phyloP scores from a whole-genome alignment of 1,284 basidiomycete genomes.

The Mrakiaceae sp. region DNA sequence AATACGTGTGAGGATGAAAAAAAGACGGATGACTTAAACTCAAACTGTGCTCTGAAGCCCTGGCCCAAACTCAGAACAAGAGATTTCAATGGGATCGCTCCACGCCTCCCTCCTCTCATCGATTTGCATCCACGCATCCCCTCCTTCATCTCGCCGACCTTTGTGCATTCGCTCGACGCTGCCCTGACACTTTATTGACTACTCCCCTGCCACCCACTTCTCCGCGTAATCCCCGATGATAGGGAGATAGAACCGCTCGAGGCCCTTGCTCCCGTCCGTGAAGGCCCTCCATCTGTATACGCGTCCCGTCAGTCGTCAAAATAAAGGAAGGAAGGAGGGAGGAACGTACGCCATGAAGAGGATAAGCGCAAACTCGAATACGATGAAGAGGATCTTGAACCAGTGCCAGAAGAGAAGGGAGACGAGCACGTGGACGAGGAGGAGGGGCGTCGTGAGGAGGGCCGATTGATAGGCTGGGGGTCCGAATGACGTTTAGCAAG shows the following conservation, averaged over 20 bases:
- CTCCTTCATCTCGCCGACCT: too few species aligned
- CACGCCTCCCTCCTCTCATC: too few species aligned
- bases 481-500: background rate
- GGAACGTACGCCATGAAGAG: conserved; percentile 48
- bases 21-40: too few species aligned
- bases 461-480: conserved; percentile 66
- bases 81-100: too few species aligned
- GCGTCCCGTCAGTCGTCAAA: conserved; percentile 10
- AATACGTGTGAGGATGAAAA: too few species aligned
- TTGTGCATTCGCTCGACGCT: too few species aligned
- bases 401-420: conserved; percentile 40
- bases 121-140: too few species aligned
- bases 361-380: conserved; percentile 21
- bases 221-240: conserved; percentile 59
- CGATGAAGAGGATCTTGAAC: conserved; percentile 18
- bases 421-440: conserved; percentile 50
- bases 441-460: conserved; percentile 53
- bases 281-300: conserved; percentile 49
- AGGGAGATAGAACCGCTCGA: conserved; percentile 33
- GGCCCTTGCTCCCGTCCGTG: conserved; percentile 46
- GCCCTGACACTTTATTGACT: conserved; percentile 13
- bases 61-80: too few species aligned
- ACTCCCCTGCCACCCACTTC: conserved; percentile 60
- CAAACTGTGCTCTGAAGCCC: too few species aligned
- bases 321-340: conserved; percentile 6